Evolutionary conservation across 2,329 filamentous ascomycete species (phyloP).

Genomic region (Diaporthe sp.): DNA sequence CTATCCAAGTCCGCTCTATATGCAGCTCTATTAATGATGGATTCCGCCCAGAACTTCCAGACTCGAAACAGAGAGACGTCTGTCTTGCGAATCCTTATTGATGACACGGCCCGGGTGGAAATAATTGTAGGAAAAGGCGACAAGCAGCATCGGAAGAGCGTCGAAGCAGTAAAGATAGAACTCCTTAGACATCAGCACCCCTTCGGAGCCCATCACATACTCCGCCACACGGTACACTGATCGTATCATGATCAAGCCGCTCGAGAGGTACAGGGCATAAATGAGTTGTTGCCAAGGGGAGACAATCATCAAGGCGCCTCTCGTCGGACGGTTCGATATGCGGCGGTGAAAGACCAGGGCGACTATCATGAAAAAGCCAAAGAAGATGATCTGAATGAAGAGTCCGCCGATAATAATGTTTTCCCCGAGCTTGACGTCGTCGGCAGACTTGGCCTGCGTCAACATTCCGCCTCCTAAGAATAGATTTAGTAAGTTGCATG

Average conservation of each 20-base stretch:
- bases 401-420: conserved; percentile 32
- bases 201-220: background rate
- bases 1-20: background rate
- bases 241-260: conserved; percentile 22
- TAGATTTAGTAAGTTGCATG: background rate
- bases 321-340: conserved; percentile 1
- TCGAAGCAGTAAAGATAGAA: conserved; percentile 4
- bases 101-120: conserved; percentile 22
- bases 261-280: conserved; percentile 11
- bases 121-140: background rate
- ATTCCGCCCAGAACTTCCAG: background rate
- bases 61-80: background rate
- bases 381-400: conserved; percentile 32
- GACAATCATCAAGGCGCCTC: background rate
- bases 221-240: conserved; percentile 19
- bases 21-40: background rate
- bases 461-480: conserved; percentile 20
- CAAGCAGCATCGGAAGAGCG: conserved; percentile 25
- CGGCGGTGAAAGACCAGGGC: conserved; percentile 23
- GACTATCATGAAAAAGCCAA: conserved; percentile 29
- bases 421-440: conserved; percentile 8
- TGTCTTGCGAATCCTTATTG: background rate
- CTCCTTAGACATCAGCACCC: conserved; percentile 13
- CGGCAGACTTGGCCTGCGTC: conserved; percentile 11
- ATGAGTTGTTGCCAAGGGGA: conserved; percentile 17